phyloP scores from a whole-genome alignment of 2,329 filamentous ascomycete species.

The Trichophyton mentagrophytes region DNA sequence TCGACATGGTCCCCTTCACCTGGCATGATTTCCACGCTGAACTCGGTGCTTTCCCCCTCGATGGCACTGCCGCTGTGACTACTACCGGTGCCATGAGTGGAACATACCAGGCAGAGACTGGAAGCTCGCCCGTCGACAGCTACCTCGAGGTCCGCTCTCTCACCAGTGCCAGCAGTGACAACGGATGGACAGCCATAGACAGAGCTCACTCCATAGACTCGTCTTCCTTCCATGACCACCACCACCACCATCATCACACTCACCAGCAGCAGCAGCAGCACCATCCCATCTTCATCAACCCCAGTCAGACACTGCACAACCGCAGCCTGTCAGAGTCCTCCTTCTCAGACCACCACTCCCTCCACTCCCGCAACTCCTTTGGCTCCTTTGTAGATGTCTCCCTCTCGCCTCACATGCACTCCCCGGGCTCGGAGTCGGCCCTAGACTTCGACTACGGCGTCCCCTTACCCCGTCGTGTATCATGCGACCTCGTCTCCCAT shows the following conservation, averaged over 20 bases:
- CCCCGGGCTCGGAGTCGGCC: constrained; percentile 66
- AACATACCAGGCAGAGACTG: constrained; percentile 29
- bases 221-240: constrained; percentile 22
- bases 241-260: not conserved
- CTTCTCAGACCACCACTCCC: constrained; percentile 53
- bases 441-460: constrained; percentile 42
- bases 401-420: constrained; percentile 67
- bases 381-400: constrained; percentile 74
- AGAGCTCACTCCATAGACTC: constrained; percentile 60
- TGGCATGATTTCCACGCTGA: constrained; percentile 70
- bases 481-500: constrained; percentile 31
- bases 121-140: constrained; percentile 60
- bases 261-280: constrained; percentile 20
- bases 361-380: constrained; percentile 50
- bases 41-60: constrained; percentile 45
- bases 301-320: constrained; percentile 77
- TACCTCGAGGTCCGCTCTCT: constrained; percentile 80
- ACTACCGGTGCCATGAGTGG: constrained; percentile 10
- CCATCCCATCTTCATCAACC: constrained; percentile 71
- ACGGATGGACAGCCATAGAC: constrained; percentile 76
- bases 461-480: constrained; percentile 25
- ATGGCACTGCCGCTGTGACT: not conserved
- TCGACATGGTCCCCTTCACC: constrained; percentile 56
- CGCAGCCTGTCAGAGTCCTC: constrained; percentile 79
- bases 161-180: constrained; percentile 65